Evolutionary conservation across 169 alveolate species (phyloP).

Genomic region (Cryptosporidium parvum): DNA sequence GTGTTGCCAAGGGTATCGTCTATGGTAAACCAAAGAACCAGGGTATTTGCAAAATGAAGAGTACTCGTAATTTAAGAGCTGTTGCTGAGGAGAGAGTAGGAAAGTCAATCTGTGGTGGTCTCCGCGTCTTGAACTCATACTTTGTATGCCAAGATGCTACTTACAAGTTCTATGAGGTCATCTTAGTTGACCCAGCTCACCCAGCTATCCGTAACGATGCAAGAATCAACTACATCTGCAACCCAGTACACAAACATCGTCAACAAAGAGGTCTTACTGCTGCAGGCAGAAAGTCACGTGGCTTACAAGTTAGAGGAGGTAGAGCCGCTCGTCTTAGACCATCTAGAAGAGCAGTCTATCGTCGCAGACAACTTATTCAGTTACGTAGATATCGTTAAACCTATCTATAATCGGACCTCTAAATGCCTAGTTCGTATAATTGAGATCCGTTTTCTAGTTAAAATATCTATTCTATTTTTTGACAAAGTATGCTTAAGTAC

Average conservation of each 20-base stretch:
- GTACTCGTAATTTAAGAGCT: constrained; percentile 95
- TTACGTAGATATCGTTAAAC: constrained; percentile 96
- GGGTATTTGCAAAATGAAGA: constrained; percentile 95
- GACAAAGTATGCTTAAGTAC: constrained; percentile 11
- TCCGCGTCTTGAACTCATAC: constrained; percentile 98
- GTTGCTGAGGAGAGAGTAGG: constrained; percentile 99
- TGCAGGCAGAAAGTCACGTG: constrained; percentile 90
- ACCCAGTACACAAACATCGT: constrained; percentile 97
- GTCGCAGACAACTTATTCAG: constrained; percentile 93
- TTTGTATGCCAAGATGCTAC: constrained; percentile 99
- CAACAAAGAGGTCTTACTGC: constrained; percentile 98
- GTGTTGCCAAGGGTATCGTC: constrained; percentile 98
- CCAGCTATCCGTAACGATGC: constrained; percentile 98
- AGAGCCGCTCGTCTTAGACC: constrained; percentile 94
- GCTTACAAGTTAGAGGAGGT: constrained; percentile 95
- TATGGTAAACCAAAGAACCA: constrained; percentile 99
- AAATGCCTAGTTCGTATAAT: neutral
- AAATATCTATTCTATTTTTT: neutral
- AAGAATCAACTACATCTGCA: constrained; percentile 98
- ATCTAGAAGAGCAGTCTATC: constrained; percentile 94
- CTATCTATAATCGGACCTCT: constrained; percentile 7
- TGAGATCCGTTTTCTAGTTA: constrained; percentile 4
- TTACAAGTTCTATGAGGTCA: constrained; percentile 98
- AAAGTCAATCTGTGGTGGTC: constrained; percentile 92
- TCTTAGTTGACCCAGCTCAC: constrained; percentile 98